phyloP scores from a whole-genome alignment of 176 grass and related monocot genomes.

The Triticum urartu region DNA sequence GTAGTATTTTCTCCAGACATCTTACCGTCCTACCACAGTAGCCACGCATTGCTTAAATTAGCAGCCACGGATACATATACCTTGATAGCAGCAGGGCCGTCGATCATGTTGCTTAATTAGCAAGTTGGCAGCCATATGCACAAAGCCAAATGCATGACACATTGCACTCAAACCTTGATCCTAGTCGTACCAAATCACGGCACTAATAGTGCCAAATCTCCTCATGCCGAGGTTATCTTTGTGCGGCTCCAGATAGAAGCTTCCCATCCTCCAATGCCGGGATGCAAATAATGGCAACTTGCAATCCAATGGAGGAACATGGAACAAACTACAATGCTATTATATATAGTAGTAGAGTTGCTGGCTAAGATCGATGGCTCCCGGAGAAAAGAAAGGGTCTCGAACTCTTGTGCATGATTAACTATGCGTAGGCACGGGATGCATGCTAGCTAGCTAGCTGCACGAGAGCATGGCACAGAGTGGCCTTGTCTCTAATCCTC shows the following conservation, averaged over 20 bases:
- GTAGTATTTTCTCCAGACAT: neutral
- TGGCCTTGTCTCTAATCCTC: neutral
- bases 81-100: neutral
- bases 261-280: slow-evolving; percentile 32
- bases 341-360: neutral
- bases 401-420: neutral
- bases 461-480: neutral
- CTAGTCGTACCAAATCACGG: neutral
- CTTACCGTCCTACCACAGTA: neutral
- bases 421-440: neutral
- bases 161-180: neutral
- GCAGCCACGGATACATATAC: neutral
- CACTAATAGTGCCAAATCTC: slow-evolving; percentile 8
- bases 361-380: slow-evolving; percentile 12
- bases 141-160: neutral
- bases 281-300: slow-evolving; percentile 17
- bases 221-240: slow-evolving; percentile 42
- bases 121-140: neutral
- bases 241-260: slow-evolving; percentile 32
- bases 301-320: slow-evolving; percentile 18
- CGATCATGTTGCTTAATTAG: neutral
- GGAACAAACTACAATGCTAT: neutral
- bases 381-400: slow-evolving; percentile 10
- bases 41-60: neutral
- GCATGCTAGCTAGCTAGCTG: neutral